Base-by-base conservation (phyloP, 108 stramenopile genomes). In the Mediolabrus comicus region DNA sequence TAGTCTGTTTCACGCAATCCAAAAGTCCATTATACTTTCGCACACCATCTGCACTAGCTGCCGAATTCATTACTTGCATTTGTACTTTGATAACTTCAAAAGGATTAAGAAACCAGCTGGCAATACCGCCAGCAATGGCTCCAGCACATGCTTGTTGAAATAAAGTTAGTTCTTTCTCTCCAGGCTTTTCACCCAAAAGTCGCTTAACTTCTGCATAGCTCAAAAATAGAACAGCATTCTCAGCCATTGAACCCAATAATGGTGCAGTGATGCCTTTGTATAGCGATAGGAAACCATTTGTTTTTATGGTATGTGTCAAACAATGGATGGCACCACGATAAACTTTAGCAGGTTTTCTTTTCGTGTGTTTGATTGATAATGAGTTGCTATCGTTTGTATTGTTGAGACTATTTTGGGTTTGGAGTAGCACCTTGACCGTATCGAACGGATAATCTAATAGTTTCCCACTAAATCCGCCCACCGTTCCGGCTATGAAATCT, bases 371-470 rank as follows among this genome's bases (percentile, higher is more conserved):
- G 46, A 24, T 22, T 49, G 46, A 49, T 49, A 16, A 16, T 41
- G n/a, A 17, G n/a, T n/a, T n/a, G n/a, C n/a, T n/a, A n/a, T n/a
- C n/a, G n/a, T n/a, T n/a, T n/a, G n/a, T n/a, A n/a, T n/a, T n/a
- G n/a, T n/a, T n/a, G n/a, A n/a, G n/a, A n/a, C n/a, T n/a, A n/a
- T n/a, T n/a, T n/a, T n/a, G n/a, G 4, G 82, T 83, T 34, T 83
- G 82, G 10, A 83, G 41, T 4, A 79, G 49, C 1, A 78, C 84
- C 52, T 84, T 84, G 38, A 84, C 80, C 3, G 84, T 84, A 26
- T 84, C 84, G 14, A 84, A 51, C 26, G 84, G 84, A 69, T 82
- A 82, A 52, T 84, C 84, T 9, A 84, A 33, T 28, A 84, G 31
- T 55, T 84, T 84, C 10, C 72, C 84, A 10, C 64, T 56, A 56